Base-by-base conservation (phyloP, 441 rosid species). In the Bocquillonia castaneifolia region DNA sequence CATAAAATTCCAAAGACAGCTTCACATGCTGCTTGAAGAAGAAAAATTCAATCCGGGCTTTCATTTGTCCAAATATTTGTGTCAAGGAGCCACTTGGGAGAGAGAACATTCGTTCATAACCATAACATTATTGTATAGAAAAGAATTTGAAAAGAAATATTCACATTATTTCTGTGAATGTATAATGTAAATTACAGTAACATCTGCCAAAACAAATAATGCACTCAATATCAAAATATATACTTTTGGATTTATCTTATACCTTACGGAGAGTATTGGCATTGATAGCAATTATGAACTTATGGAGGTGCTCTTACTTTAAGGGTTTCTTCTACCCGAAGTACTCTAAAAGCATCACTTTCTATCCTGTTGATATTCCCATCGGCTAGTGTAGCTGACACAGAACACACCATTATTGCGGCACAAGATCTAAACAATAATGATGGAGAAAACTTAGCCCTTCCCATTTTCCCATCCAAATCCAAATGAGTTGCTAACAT, bases 301-400 rank as follows among this genome's bases (percentile, higher is more conserved):
- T 15, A 47, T 57, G 20, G 44, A 32, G 26, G 25, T n/a, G 2
- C 23, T 3, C 26, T 40, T 39, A n/a, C 7, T 34, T 59, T 36
- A 47, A 29, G n/a, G n/a, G 28, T 39, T 39, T 59, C 45, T 59
- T 59, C 45, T 59, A 20, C 26, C 9, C 28, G 4, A 63, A 12
- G 65, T 62, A 44, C 34, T 62, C 57, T 34, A 36, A 64, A 64
- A 20, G 26, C 20, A 32, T 34, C 12, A 29, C 2, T 64, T 48
- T 20, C 26, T 9, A 28, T 26, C 40, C 20, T 31, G 12, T 13
- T 34, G 37, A 44, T 63, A 63, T 17, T 13, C 13, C 48, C 48
- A 32, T 32, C 44, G 18, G 3, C 7, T 37, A 66, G 8, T 18
- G 22, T 4, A 53, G 36, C 48, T 12, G 8, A 31, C 8, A 51